Evolutionary conservation across 2,329 filamentous ascomycete genomes (phyloP).

Genomic region (Trichophyton equinum): DNA sequence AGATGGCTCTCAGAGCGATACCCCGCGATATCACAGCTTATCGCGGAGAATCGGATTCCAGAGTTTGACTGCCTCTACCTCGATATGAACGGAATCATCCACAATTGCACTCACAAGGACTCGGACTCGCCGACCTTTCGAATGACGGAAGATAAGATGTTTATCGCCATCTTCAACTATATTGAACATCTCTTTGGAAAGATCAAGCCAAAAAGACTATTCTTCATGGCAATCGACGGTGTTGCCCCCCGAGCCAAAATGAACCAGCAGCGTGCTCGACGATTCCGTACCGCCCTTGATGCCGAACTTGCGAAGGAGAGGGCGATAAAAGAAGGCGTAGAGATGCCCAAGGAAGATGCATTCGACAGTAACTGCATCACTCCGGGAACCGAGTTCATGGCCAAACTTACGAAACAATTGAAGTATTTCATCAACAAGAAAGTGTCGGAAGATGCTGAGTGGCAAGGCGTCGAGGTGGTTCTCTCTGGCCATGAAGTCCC

Average conservation of each 20-base stretch:
- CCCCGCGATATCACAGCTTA: slow-evolving; percentile 94
- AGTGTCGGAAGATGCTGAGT: slow-evolving; percentile 89
- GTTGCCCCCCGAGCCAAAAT: slow-evolving; percentile 97
- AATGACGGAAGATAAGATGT: slow-evolving; percentile 97
- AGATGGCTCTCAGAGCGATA: slow-evolving; percentile 99
- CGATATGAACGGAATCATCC: slow-evolving; percentile 96
- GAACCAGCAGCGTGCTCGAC: slow-evolving; percentile 94
- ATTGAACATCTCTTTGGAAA: slow-evolving; percentile 98
- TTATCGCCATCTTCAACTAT: slow-evolving; percentile 99
- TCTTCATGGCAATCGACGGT: slow-evolving; percentile 99
- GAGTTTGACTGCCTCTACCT: slow-evolving; percentile 93
- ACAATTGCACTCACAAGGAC: slow-evolving; percentile 98
- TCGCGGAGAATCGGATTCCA: slow-evolving; percentile 95
- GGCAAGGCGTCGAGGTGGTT: slow-evolving; percentile 93
- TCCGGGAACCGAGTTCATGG: slow-evolving; percentile 93
- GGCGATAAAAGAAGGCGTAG: slow-evolving; percentile 74
- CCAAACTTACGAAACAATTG: slow-evolving; percentile 80
- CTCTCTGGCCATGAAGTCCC: slow-evolving; percentile 96
- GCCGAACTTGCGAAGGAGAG: slow-evolving; percentile 82
- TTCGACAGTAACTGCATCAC: slow-evolving; percentile 99
- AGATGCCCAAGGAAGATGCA: slow-evolving; percentile 87
- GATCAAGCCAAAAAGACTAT: slow-evolving; percentile 95
- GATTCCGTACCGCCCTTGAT: slow-evolving; percentile 89
- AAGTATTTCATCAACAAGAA: slow-evolving; percentile 99
- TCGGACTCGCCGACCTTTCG: slow-evolving; percentile 83